Conservation (phyloP, 495 filamentous ascomycete genomes). For the Daldinia loculata region DNA sequence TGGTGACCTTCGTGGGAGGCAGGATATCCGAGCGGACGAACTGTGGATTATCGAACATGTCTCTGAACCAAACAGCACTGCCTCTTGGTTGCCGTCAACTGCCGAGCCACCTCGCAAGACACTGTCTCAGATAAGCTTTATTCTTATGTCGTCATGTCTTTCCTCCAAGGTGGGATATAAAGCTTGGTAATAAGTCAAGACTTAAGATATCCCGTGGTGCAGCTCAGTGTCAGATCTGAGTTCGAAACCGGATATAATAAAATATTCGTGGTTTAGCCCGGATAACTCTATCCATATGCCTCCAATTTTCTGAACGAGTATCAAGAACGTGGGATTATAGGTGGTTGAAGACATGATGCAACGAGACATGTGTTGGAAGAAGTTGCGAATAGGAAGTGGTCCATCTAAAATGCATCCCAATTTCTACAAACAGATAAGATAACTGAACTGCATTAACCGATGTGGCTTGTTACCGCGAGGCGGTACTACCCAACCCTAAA, state of each 20-base stretch:
- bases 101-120: constrained; percentile 24
- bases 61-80: constrained; percentile 1
- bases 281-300: background rate
- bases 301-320: background rate
- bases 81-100: constrained; percentile 12
- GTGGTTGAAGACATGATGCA: constrained; percentile 9
- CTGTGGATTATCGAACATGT: constrained; percentile 20
- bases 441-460: background rate
- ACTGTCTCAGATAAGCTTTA: constrained; percentile 37
- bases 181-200: constrained; percentile 10
- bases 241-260: background rate
- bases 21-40: constrained; percentile 23
- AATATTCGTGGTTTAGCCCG: background rate
- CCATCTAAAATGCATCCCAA: background rate
- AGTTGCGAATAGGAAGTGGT: background rate
- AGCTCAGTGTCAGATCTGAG: background rate
- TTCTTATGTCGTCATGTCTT: constrained; percentile 11
- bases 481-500: background rate
- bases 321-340: background rate
- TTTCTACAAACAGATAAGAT: background rate
- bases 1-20: constrained; percentile 22
- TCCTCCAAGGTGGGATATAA: background rate
- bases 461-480: background rate
- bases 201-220: background rate
- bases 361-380: background rate